These are phyloP conservation scores for Fusarium cyanostomum DNA, from an alignment of 2,329 filamentous ascomycete species.

Conservation along the genomic window DNA sequence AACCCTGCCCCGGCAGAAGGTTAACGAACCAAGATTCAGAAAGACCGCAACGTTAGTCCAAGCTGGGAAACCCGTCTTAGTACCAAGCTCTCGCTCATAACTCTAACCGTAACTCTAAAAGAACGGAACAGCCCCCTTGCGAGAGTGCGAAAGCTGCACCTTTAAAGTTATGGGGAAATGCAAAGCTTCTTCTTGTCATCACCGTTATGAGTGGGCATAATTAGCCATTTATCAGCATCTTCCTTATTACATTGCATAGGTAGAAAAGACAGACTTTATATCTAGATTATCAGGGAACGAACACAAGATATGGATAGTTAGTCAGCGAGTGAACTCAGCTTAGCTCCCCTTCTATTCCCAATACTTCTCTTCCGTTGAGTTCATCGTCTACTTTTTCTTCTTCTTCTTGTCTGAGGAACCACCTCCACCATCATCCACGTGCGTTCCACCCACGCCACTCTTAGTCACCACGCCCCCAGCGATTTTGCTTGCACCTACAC, in stretches of 20 bases:
- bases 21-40: background rate
- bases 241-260: background rate
- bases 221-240: background rate
- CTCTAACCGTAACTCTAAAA: too few species aligned
- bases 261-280: background rate
- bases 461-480: conserved; percentile 49
- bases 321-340: background rate
- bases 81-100: too few species aligned
- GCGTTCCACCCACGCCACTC: conserved; percentile 32
- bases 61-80: too few species aligned
- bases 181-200: too few species aligned
- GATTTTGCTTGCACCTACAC: conserved; percentile 50
- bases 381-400: conserved; percentile 19
- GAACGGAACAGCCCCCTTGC: too few species aligned
- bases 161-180: too few species aligned
- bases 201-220: too few species aligned
- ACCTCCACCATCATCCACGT: conserved; percentile 27
- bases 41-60: too few species aligned
- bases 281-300: too few species aligned
- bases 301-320: too few species aligned
- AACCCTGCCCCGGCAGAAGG: background rate
- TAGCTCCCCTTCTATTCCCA: background rate
- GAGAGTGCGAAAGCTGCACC: too few species aligned
- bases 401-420: conserved; percentile 34
- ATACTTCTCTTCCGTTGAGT: background rate